phyloP scores from a whole-genome alignment of 768 basidiomycete species.

The Trametes sanguinea region DNA sequence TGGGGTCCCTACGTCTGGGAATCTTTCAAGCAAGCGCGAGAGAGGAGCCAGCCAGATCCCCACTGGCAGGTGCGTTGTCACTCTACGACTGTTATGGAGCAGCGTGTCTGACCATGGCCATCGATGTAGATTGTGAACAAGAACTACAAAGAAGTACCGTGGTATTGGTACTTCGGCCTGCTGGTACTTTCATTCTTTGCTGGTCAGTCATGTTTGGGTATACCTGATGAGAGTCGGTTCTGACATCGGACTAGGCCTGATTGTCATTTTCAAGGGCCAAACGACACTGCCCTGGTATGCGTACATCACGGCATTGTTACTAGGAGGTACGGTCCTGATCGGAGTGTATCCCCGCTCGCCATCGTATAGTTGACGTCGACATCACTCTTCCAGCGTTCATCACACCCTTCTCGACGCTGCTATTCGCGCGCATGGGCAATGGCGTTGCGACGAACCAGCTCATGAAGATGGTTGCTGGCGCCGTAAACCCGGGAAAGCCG shows the following conservation, averaged over 20 bases:
- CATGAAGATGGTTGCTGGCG: conserved; percentile 67
- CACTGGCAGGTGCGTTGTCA: conserved; percentile 48
- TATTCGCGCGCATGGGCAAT: conserved; percentile 61
- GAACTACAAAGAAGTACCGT: conserved; percentile 60
- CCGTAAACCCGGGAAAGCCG: conserved; percentile 61
- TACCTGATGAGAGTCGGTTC: neutral
- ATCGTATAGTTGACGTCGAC: neutral
- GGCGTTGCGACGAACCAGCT: conserved; percentile 61
- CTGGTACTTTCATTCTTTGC: conserved; percentile 54
- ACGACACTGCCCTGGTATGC: conserved; percentile 67
- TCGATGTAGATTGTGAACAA: conserved; percentile 41
- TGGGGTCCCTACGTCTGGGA: conserved; percentile 54
- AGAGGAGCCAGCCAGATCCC: conserved; percentile 52
- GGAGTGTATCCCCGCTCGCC: neutral
- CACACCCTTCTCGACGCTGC: conserved; percentile 56
- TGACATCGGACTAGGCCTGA: conserved; percentile 41
- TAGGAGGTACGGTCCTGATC: conserved; percentile 37
- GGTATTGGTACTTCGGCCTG: conserved; percentile 60
- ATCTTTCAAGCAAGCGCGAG: conserved; percentile 51
- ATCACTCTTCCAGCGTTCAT: conserved; percentile 20
- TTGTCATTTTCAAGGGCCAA: conserved; percentile 57
- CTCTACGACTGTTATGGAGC: neutral
- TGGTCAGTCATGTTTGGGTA: conserved; percentile 37
- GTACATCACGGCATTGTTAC: conserved; percentile 55
- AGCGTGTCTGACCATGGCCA: neutral